Evolutionary conservation across 768 basidiomycete species (phyloP).

Genomic region (Cyclocybe cylindracea): DNA sequence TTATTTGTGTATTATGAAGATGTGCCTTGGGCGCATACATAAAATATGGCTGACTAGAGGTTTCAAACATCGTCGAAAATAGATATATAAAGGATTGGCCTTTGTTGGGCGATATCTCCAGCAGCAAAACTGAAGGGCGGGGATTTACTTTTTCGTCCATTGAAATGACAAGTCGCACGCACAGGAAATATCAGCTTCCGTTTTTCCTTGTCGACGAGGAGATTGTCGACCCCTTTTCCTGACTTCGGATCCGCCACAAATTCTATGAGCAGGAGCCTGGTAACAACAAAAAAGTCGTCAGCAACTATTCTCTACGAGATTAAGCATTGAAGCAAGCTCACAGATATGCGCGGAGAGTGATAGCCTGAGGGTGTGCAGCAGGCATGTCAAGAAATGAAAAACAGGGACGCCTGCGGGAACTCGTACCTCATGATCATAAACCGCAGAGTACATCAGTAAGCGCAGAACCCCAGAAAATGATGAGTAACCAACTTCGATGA

Average conservation of each 20-base stretch:
- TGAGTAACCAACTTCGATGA: slow-evolving; percentile 42
- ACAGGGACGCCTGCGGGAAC: background rate
- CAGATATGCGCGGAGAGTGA: slow-evolving; percentile 88
- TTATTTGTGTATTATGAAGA: background rate
- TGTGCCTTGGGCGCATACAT: slow-evolving; percentile 84
- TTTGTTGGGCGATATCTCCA: slow-evolving; percentile 87
- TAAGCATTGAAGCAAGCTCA: slow-evolving; percentile 32
- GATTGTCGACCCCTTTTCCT: slow-evolving; percentile 59
- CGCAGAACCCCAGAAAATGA: too few species aligned
- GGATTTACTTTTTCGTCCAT: background rate
- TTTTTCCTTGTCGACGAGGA: slow-evolving; percentile 81
- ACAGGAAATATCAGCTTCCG: slow-evolving; percentile 66
- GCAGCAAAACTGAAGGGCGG: slow-evolving; percentile 64
- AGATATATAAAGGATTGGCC: slow-evolving; percentile 32
- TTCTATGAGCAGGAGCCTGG: slow-evolving; percentile 49
- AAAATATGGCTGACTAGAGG: slow-evolving; percentile 66
- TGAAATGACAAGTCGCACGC: slow-evolving; percentile 7
- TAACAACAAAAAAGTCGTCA: slow-evolving; percentile 47
- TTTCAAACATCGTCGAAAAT: background rate
- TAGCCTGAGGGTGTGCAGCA: slow-evolving; percentile 46
- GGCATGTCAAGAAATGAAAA: background rate
- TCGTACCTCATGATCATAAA: too few species aligned
- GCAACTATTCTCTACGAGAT: background rate
- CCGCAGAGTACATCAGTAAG: too few species aligned
- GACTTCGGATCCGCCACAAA: slow-evolving; percentile 67